These are phyloP conservation scores for Botrytis medusae DNA, from an alignment of 2,329 filamentous ascomycete species.

Conservation along the genomic window DNA sequence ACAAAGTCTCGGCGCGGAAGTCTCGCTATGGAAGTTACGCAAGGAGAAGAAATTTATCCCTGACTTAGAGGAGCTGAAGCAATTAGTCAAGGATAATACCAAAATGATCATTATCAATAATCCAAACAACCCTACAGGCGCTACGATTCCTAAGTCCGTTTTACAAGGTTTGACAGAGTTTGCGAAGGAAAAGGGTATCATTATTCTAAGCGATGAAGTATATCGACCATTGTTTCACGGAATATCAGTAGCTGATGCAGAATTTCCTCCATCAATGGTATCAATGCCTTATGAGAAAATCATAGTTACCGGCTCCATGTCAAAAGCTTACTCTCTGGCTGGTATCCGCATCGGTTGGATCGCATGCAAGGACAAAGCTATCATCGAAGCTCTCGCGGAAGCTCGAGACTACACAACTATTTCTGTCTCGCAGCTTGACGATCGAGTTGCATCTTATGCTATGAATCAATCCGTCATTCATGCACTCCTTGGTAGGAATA, in stretches of 20 bases:
- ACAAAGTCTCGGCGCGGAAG: conserved; percentile 70
- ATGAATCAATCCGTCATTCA: conserved; percentile 65
- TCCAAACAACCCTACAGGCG: conserved; percentile 80
- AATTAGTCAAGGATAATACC: conserved; percentile 65
- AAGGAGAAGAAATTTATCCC: conserved; percentile 65
- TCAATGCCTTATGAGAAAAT: conserved; percentile 70
- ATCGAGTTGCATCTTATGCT: conserved; percentile 74
- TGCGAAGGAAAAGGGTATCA: conserved; percentile 61
- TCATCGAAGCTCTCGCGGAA: conserved; percentile 63
- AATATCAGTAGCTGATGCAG: conserved; percentile 35
- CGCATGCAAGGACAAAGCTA: conserved; percentile 59
- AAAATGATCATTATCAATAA: conserved; percentile 73
- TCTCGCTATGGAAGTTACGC: conserved; percentile 72
- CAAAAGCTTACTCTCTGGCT: conserved; percentile 80
- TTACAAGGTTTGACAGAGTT: conserved; percentile 63
- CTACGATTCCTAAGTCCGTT: conserved; percentile 61
- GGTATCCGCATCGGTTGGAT: conserved; percentile 84
- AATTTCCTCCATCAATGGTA: conserved; percentile 66
- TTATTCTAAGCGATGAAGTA: conserved; percentile 75
- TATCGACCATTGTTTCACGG: conserved; percentile 79
- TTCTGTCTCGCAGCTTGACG: conserved; percentile 79
- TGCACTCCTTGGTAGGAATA: conserved; percentile 61
- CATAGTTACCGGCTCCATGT: conserved; percentile 77
- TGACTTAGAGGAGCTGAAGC: conserved; percentile 63
- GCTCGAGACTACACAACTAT: conserved; percentile 84